These are phyloP conservation scores for Gnomoniopsis sp. DNA, from an alignment of 2,329 filamentous ascomycete species.

Conservation along the genomic window DNA sequence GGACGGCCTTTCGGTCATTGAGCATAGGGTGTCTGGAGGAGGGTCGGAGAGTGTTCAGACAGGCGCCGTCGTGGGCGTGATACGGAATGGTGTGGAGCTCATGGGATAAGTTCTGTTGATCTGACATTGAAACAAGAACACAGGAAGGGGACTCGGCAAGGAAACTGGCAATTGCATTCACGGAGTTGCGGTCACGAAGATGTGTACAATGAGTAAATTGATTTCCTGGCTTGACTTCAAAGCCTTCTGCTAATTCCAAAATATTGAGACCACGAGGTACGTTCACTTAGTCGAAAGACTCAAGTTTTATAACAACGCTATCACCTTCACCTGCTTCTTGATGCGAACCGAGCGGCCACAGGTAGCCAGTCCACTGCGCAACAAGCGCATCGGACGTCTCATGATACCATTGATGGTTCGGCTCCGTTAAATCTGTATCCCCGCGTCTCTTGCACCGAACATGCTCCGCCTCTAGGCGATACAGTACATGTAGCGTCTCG, in stretches of 20 bases:
- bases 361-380: not conserved
- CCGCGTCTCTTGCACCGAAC: not conserved
- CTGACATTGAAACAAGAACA: too few relatives aligned
- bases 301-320: not conserved
- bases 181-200: slow-evolving; percentile 7
- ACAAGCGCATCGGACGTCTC: slow-evolving; percentile 7
- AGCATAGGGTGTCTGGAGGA: slow-evolving; percentile 85
- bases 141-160: not conserved
- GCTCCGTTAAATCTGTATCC: slow-evolving; percentile 5
- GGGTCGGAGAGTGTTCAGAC: slow-evolving; percentile 88
- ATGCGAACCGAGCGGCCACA: slow-evolving; percentile 3
- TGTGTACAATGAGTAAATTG: slow-evolving; percentile 1
- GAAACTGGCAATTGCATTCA: slow-evolving; percentile 6
- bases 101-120: slow-evolving; percentile 26
- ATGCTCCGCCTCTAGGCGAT: slow-evolving; percentile 11
- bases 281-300: not conserved
- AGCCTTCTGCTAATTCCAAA: not conserved
- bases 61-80: slow-evolving; percentile 84
- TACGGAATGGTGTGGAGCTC: slow-evolving; percentile 82
- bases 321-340: not conserved
- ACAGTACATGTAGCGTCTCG: slow-evolving; percentile 9
- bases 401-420: slow-evolving; percentile 10
- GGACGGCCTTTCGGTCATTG: slow-evolving; percentile 85
- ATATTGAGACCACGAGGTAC: not conserved
- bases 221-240: not conserved